Evolutionary conservation across 1,139 yeast species (phyloP).

Genomic region (Williopsis jadinii): DNA sequence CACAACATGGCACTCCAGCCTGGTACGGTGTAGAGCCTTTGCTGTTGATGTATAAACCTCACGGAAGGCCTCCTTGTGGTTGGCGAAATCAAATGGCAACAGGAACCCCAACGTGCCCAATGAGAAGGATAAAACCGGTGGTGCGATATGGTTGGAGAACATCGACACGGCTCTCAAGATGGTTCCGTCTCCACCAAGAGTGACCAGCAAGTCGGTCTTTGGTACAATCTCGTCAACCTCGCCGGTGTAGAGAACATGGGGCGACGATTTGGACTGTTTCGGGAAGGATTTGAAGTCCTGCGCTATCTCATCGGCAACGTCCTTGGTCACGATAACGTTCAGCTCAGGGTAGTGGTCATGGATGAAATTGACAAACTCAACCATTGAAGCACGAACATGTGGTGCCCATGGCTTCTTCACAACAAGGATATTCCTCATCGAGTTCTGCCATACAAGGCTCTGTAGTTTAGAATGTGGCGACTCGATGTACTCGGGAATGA

Average conservation of each 20-base stretch:
- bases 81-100: slow-evolving; percentile 74
- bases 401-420: slow-evolving; percentile 82
- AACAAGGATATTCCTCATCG: slow-evolving; percentile 64
- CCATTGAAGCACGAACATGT: slow-evolving; percentile 59
- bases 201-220: slow-evolving; percentile 64
- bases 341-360: slow-evolving; percentile 57
- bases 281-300: slow-evolving; percentile 31
- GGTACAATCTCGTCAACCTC: slow-evolving; percentile 44
- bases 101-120: slow-evolving; percentile 89
- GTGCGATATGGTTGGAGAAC: slow-evolving; percentile 65
- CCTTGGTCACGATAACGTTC: slow-evolving; percentile 70
- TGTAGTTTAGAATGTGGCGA: slow-evolving; percentile 42
- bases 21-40: slow-evolving; percentile 63
- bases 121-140: slow-evolving; percentile 85
- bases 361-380: slow-evolving; percentile 50
- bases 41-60: slow-evolving; percentile 62
- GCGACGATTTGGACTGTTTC: slow-evolving; percentile 17
- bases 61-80: slow-evolving; percentile 53
- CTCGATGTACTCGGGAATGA: slow-evolving; percentile 35
- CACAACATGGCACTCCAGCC: slow-evolving; percentile 69
- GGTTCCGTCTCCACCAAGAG: slow-evolving; percentile 96
- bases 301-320: slow-evolving; percentile 66
- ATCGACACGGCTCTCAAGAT: slow-evolving; percentile 62
- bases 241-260: slow-evolving; percentile 50
- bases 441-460: slow-evolving; percentile 42